Conservation (phyloP, 2,329 filamentous ascomycete genomes). For the Tolypocladium amazonense region DNA sequence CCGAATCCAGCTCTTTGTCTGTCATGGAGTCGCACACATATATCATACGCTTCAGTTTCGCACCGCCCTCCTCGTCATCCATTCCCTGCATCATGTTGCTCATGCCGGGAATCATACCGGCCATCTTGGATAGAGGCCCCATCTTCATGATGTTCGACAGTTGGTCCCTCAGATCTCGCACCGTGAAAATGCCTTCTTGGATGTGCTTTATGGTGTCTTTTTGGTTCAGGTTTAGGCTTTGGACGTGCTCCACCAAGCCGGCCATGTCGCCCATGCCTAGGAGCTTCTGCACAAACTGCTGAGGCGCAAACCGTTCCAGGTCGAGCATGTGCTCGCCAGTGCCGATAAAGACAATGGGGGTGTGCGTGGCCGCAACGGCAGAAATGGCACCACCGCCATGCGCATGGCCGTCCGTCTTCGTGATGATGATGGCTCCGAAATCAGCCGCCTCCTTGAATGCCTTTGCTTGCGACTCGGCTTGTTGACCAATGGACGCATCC, state of each 20-base stretch:
- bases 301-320: conserved; percentile 82
- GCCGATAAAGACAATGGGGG: conserved; percentile 95
- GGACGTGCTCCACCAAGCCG: conserved; percentile 90
- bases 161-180: conserved; percentile 90
- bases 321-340: conserved; percentile 97
- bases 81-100: conserved; percentile 89
- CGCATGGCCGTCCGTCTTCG: conserved; percentile 94
- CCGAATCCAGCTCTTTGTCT: conserved; percentile 84
- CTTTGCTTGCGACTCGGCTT: conserved; percentile 86
- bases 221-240: conserved; percentile 88
- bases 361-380: conserved; percentile 90
- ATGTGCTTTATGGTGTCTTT: conserved; percentile 99
- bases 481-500: conserved; percentile 92
- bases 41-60: conserved; percentile 95
- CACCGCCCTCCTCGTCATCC: conserved; percentile 91
- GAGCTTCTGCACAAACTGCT: conserved; percentile 87
- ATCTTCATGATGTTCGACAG: conserved; percentile 99
- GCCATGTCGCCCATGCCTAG: conserved; percentile 97
- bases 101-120: conserved; percentile 95
- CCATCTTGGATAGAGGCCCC: conserved; percentile 95
- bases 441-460: conserved; percentile 97
- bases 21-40: conserved; percentile 99
- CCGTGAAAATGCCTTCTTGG: conserved; percentile 88
- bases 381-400: conserved; percentile 95
- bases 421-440: conserved; percentile 97